Evolutionary conservation across 768 basidiomycete genomes (phyloP), one percentile per base, ranked within the genome.

Genomic region (Mycena haematopus): DNA sequence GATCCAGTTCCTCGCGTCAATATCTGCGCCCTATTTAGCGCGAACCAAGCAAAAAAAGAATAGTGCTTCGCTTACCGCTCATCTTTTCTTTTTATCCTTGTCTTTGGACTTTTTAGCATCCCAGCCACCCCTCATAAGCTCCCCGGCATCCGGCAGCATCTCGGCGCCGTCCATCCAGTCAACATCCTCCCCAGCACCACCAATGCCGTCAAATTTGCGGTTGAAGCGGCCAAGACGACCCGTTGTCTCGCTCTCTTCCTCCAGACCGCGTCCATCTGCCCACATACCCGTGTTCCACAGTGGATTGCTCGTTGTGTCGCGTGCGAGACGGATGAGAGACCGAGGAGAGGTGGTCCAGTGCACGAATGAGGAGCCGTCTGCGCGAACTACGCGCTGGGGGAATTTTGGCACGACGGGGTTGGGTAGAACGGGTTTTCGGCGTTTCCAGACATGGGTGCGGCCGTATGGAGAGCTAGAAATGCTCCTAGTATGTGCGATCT

Each of bases 271-370:
- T 44, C 82, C 86, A 60, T 79, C 79, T 25, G 82, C 77, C 65
- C 81, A 80, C 62, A 81, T 77, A 3, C 85, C 84, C 2, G 90
- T 85, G 70, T 92, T 91, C 90, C 91, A 97, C 7, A 93, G 75
- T 1, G 95, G 92, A 69, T 95, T 89, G 73, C 95, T 97, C 17
- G 91, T 92, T 52, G 92, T 88, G 70, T 96, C 95, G 44, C 94
- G 87, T 21, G 94, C 92, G 50, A 96, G 80, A 38, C 88, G 85
- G 49, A 93, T 84, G 38, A 85, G 74, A 4, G 90, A 88, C 7
- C 87, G 88, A 0, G 95, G 95, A 0, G 94, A 93, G 1, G 95
- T 96, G 14, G 91, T 93, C 84, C 90, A 91, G 68, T 95, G 92
- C 6, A 85, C 87, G 73, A 93, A 94, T 1, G 91, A 92, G 27